Evolutionary conservation across 352 stramenopile genomes (phyloP), one percentile per base, ranked within the genome.

Genomic region (Pythium phragmiticola): DNA sequence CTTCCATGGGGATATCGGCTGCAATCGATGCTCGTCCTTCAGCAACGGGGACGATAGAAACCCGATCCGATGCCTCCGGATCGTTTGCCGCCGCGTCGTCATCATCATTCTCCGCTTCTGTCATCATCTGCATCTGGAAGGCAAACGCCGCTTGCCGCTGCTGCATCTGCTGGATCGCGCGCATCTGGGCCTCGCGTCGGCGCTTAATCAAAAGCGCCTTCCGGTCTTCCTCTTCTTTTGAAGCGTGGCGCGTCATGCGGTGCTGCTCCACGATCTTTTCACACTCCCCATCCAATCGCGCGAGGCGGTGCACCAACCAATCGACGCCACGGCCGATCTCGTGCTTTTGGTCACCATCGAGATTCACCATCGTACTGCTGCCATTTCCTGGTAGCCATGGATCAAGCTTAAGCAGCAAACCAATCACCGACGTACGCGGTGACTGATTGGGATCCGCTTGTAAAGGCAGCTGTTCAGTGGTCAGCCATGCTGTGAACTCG

Each of bases 271-370:
- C 77, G 6, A 83, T 48, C 21, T 43, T 61, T 34, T 76, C 68
- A 34, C 80, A 93, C 14, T 65, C 55, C 13, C 54, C 63, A 57
- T 78, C 76, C 30, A 87, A 69, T 21, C 80, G 78, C 14, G 78
- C 78, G 7, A 91, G 53, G 0, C 84, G 73, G 60, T 89, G 84
- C n/a, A 91, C 57, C 14, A 93, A 57, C 84, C 84, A 93, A 60
- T 93, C 84, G 33, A 93, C 75, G 0, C 80, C 84, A 45, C 84
- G 82, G 17, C 84, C 84, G 51, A 91, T 87, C 66, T 93, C 84
- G 60, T 93, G 84, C 58, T 93, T 93, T 53, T 91, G 84, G 61
- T 93, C 84, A 12, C 84, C 84, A 46, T 93, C 84, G 26, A 93
- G 55, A 36, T 81, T 82, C 16, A 82, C 78, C 70, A 78, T 82